Evolutionary conservation across 78 protist genomes (phyloP).

Genomic region (Dictyostelium firmibasis): DNA sequence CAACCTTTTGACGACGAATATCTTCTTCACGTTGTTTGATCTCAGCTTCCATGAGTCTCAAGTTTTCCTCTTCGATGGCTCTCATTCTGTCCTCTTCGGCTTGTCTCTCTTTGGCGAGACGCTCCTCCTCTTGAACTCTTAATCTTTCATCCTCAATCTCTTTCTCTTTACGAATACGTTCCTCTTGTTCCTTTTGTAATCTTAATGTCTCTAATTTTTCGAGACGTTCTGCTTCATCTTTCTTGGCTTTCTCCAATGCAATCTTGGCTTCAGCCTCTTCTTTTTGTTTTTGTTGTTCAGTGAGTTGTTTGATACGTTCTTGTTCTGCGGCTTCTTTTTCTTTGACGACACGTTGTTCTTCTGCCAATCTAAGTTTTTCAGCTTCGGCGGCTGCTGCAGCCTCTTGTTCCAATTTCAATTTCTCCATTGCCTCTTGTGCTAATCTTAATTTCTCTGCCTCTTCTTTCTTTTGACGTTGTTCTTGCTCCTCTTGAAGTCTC

Average conservation of each 20-base stretch:
- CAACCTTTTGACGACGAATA: not conserved
- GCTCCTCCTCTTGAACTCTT: not conserved
- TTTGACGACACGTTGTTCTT: not conserved
- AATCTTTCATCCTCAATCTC: conserved; percentile 13
- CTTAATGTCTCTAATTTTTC: not conserved
- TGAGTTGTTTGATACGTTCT: conserved; percentile 5
- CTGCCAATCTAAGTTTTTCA: conserved; percentile 7
- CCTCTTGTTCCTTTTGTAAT: conserved; percentile 16
- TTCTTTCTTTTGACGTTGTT: not conserved
- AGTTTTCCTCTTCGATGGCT: conserved; percentile 34
- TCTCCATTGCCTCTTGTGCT: conserved; percentile 42
- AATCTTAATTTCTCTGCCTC: conserved; percentile 24
- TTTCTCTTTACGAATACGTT: not conserved
- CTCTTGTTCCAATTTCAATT: conserved; percentile 22
- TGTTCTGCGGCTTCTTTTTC: conserved; percentile 8
- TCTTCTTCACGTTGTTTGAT: conserved; percentile 64
- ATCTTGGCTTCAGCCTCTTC: conserved; percentile 9
- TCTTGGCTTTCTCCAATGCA: not conserved
- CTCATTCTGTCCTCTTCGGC: conserved; percentile 34
- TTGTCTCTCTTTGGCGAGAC: conserved; percentile 15
- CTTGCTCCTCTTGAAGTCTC: conserved; percentile 48
- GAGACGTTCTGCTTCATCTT: conserved; percentile 34
- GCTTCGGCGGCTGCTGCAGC: not conserved
- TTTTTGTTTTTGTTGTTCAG: conserved; percentile 45
- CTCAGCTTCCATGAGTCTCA: conserved; percentile 40